Evolutionary conservation across 2,329 filamentous ascomycete species (phyloP).

Genomic region (Verticillium dahliae): DNA sequence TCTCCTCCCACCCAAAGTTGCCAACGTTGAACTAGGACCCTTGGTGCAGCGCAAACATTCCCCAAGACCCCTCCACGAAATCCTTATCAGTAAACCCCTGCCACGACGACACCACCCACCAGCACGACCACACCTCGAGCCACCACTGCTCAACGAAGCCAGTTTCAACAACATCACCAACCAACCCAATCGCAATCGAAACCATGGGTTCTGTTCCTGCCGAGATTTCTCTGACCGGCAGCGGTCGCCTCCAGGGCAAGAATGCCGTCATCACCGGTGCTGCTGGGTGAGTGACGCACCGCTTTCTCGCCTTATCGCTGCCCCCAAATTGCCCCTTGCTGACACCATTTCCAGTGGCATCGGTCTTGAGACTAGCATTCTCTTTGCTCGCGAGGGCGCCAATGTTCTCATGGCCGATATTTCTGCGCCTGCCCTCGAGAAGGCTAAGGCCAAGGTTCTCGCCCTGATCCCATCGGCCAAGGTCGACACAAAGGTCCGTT

Average conservation of each 20-base stretch:
- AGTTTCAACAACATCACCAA: background rate
- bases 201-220: conserved; percentile 21
- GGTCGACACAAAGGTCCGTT: conserved; percentile 51
- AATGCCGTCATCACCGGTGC: conserved; percentile 75
- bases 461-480: conserved; percentile 60
- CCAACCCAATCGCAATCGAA: background rate
- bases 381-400: conserved; percentile 85
- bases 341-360: conserved; percentile 59
- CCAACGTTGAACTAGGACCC: background rate
- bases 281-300: conserved; percentile 60
- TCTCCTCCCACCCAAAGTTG: background rate
- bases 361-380: conserved; percentile 83
- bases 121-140: background rate
- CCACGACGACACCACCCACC: background rate
- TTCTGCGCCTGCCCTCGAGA: conserved; percentile 69
- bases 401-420: conserved; percentile 82
- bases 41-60: background rate
- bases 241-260: conserved; percentile 51
- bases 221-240: conserved; percentile 9
- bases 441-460: conserved; percentile 68
- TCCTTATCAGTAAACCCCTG: background rate
- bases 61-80: background rate
- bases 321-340: background rate
- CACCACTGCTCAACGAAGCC: background rate
- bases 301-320: background rate